Percentiles rank a stretch among this genome's conserved stretches.
These are phyloP conservation scores for Arachnomyces sp. DNA, from an alignment of 2,329 filamentous ascomycete genomes.

Conservation along the genomic window DNA sequence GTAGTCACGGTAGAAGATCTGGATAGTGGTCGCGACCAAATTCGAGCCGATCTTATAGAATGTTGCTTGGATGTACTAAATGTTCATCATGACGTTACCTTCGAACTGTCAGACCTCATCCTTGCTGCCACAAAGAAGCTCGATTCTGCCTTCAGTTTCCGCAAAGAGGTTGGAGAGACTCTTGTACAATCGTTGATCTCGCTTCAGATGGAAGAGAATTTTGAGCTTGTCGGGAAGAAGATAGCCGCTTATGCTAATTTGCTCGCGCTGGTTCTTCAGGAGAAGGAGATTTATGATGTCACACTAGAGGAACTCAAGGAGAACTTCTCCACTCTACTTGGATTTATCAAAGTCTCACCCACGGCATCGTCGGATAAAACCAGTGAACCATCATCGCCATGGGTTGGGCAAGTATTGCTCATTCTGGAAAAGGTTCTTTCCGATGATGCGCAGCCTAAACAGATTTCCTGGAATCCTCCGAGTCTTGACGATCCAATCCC, in stretches of 20 bases:
- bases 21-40: constrained; percentile 63
- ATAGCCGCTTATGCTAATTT: constrained; percentile 90
- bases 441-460: constrained; percentile 73
- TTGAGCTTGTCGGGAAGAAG: constrained; percentile 54
- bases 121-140: constrained; percentile 60
- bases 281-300: constrained; percentile 69
- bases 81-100: constrained; percentile 77
- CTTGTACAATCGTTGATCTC: constrained; percentile 76
- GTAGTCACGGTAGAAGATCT: constrained; percentile 64
- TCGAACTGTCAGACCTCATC: constrained; percentile 85
- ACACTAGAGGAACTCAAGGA: constrained; percentile 68
- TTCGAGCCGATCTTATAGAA: constrained; percentile 75
- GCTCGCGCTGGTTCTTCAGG: constrained; percentile 77
- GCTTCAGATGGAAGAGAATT: constrained; percentile 51
- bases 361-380: constrained; percentile 45
- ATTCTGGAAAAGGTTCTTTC: constrained; percentile 86
- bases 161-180: constrained; percentile 72
- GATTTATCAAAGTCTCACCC: constrained; percentile 61
- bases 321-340: constrained; percentile 66
- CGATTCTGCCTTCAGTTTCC: constrained; percentile 49
- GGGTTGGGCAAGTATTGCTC: constrained; percentile 84
- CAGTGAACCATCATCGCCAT: constrained; percentile 74
- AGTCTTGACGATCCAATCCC: constrained; percentile 38
- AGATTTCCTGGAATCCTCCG: constrained; percentile 62
- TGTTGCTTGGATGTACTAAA: constrained; percentile 85